phyloP scores from a whole-genome alignment of 495 filamentous ascomycete genomes.

The Penicillium arizonense region DNA sequence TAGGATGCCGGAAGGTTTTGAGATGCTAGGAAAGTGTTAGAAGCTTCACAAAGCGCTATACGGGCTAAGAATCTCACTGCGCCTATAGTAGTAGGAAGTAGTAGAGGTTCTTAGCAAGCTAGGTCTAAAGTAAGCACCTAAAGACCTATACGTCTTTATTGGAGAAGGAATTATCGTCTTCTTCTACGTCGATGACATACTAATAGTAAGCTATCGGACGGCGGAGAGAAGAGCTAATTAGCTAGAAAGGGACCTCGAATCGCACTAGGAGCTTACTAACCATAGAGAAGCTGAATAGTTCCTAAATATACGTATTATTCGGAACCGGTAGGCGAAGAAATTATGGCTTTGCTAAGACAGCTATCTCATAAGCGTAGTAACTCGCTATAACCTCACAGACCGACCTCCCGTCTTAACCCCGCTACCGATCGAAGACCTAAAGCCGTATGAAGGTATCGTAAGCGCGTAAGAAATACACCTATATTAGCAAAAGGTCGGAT shows the following conservation, averaged over 20 bases:
- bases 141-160: slow-evolving; percentile 19
- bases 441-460: neutral
- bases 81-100: slow-evolving; percentile 22
- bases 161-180: slow-evolving; percentile 17
- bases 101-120: slow-evolving; percentile 13
- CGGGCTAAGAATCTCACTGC: slow-evolving; percentile 20
- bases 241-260: slow-evolving; percentile 4
- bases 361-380: slow-evolving; percentile 18
- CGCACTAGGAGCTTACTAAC: slow-evolving; percentile 7
- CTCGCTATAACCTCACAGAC: slow-evolving; percentile 11
- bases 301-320: slow-evolving; percentile 17
- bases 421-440: slow-evolving; percentile 3
- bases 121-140: slow-evolving; percentile 12
- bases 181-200: slow-evolving; percentile 25
- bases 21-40: neutral
- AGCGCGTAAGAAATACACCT: slow-evolving; percentile 1
- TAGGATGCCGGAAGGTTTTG: slow-evolving; percentile 2
- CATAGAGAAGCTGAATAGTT: slow-evolving; percentile 13
- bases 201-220: slow-evolving; percentile 3
- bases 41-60: slow-evolving; percentile 16
- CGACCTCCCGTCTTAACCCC: neutral
- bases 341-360: slow-evolving; percentile 17
- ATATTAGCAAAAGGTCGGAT: slow-evolving; percentile 28
- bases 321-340: slow-evolving; percentile 10
- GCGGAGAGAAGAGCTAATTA: neutral